Percentiles rank a stretch among this genome's conserved stretches.
phyloP scores from a whole-genome alignment of 345 rosid species.

The Eucalyptus lansdowneana region DNA sequence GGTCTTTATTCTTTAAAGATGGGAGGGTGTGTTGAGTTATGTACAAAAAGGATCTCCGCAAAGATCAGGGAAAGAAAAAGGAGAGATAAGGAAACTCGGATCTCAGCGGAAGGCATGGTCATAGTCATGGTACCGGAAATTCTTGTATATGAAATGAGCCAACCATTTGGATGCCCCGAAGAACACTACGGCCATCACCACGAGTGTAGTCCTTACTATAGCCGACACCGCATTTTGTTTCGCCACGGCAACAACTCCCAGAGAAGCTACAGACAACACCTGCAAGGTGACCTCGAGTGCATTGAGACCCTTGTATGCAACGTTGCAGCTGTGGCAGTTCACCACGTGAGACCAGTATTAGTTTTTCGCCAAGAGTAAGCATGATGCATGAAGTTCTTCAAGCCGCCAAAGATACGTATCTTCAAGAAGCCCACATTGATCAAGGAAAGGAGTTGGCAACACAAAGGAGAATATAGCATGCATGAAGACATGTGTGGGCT shows the following conservation, averaged over 20 bases:
- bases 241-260: slow-evolving; percentile 43
- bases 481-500: too few relatives aligned
- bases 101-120: slow-evolving; percentile 51
- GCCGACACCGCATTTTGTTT: slow-evolving; percentile 33
- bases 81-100: neutral
- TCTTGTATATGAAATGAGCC: slow-evolving; percentile 59
- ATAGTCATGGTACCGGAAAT: slow-evolving; percentile 64
- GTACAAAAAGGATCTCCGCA: neutral
- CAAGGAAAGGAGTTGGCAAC: too few relatives aligned
- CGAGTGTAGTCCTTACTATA: slow-evolving; percentile 19
- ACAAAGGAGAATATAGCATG: too few relatives aligned
- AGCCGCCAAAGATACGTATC: too few relatives aligned
- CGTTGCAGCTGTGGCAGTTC: slow-evolving; percentile 66
- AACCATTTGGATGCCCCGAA: slow-evolving; percentile 69
- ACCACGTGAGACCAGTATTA: slow-evolving; percentile 61
- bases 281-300: slow-evolving; percentile 53
- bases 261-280: slow-evolving; percentile 28
- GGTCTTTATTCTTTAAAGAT: neutral
- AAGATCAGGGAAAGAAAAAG: neutral
- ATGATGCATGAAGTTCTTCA: too few relatives aligned
- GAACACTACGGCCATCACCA: slow-evolving; percentile 33
- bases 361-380: too few relatives aligned
- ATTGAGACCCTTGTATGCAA: slow-evolving; percentile 45
- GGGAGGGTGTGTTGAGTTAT: neutral
- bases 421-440: too few relatives aligned